phyloP scores from a whole-genome alignment of 2,329 filamentous ascomycete species.

The Botryotinia calthae region DNA sequence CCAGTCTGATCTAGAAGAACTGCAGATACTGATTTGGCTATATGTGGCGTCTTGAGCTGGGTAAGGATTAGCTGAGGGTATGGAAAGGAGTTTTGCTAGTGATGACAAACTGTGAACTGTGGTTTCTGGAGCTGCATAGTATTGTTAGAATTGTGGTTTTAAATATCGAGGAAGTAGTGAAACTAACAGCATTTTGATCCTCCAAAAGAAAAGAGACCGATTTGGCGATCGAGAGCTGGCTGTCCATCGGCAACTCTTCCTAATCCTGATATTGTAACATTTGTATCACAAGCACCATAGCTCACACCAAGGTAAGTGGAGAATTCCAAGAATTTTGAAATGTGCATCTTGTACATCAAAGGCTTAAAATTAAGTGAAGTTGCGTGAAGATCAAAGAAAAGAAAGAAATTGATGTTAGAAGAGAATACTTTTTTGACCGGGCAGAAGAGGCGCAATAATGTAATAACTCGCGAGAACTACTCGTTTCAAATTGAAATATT shows the following conservation, averaged over 20 bases:
- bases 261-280: slow-evolving; percentile 8
- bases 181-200: slow-evolving; percentile 8
- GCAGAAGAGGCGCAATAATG: background rate
- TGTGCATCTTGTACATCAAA: slow-evolving; percentile 1
- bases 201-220: slow-evolving; percentile 8
- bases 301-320: background rate
- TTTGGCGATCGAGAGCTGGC: background rate
- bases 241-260: slow-evolving; percentile 10
- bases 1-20: slow-evolving; percentile 3
- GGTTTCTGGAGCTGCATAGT: background rate
- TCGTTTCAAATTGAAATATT: slow-evolving; percentile 7
- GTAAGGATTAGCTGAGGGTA: background rate
- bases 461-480: background rate
- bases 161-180: background rate
- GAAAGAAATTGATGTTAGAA: background rate
- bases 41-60: slow-evolving; percentile 9
- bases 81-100: background rate
- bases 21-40: slow-evolving; percentile 12
- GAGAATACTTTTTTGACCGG: background rate
- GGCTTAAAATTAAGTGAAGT: background rate
- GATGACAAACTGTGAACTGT: background rate
- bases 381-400: background rate
- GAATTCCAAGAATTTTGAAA: background rate
- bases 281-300: slow-evolving; percentile 14
- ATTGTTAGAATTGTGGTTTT: background rate